Conservation (phyloP, 441 rosid species). For the Jatropha multifida region DNA sequence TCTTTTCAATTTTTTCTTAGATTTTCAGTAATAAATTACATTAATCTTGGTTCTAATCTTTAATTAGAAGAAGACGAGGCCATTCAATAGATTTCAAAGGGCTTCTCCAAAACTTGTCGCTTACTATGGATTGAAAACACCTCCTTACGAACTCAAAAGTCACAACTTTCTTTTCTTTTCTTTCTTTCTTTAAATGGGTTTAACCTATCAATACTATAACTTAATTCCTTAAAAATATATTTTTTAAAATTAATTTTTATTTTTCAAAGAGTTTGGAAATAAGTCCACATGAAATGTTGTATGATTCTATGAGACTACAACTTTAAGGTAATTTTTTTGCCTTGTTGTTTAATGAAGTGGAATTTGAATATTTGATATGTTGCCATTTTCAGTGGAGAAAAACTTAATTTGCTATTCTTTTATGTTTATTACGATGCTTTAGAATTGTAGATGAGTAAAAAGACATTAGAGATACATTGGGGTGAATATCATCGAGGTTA, state of each 20-base stretch:
- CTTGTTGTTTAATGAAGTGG: too few relatives aligned
- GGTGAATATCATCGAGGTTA: constrained; percentile 65
- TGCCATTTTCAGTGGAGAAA: neutral
- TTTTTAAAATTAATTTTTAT: too few relatives aligned
- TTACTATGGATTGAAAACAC: constrained; percentile 71
- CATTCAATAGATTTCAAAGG: constrained; percentile 32
- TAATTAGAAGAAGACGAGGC: constrained; percentile 27
- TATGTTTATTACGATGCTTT: constrained; percentile 58
- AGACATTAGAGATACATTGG: constrained; percentile 74
- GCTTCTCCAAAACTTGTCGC: constrained; percentile 45
- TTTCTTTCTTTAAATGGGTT: neutral
- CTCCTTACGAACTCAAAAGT: constrained; percentile 80
- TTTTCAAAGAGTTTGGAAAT: too few relatives aligned
- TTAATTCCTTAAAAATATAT: too few relatives aligned
- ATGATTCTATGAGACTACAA: too few relatives aligned
- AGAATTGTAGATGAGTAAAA: constrained; percentile 81
- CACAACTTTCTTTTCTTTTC: neutral
- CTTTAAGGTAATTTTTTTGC: too few relatives aligned
- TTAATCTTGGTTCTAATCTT: neutral
- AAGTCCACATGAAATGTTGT: too few relatives aligned
- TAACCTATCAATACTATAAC: too few relatives aligned
- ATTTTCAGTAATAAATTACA: neutral
- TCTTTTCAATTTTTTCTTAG: too few relatives aligned
- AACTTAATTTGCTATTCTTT: neutral
- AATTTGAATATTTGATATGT: too few relatives aligned